Evolutionary conservation across 140 eudicot species (phyloP).

Genomic region (Stevia rebaudiana): DNA sequence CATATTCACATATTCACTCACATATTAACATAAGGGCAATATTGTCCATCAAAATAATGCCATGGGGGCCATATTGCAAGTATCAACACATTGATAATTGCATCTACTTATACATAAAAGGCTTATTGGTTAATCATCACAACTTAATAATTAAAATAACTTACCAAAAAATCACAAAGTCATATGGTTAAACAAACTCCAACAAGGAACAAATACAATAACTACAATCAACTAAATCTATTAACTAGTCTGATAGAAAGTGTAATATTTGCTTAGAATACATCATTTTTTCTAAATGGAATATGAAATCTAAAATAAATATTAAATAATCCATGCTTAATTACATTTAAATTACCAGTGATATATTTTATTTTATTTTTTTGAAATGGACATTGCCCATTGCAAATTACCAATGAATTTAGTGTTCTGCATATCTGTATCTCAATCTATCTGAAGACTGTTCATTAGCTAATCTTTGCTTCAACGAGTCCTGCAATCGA

Average conservation of each 20-base stretch:
- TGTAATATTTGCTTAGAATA: background rate
- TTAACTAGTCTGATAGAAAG: background rate
- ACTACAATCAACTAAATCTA: background rate
- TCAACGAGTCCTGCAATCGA: slow-evolving; percentile 40
- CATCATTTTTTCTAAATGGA: background rate
- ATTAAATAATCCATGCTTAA: background rate
- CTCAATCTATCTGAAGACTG: background rate
- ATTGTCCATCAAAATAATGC: too few relatives aligned
- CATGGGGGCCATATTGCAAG: too few relatives aligned
- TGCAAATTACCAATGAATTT: background rate
- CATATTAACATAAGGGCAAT: too few relatives aligned
- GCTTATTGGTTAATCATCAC: background rate
- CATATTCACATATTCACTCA: too few relatives aligned
- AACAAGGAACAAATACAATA: background rate
- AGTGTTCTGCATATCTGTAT: background rate
- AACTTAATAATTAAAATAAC: background rate
- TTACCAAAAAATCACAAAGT: too few relatives aligned
- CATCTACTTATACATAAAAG: background rate
- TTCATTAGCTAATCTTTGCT: slow-evolving; percentile 27
- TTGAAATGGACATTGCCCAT: too few relatives aligned
- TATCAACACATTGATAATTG: background rate
- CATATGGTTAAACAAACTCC: background rate
- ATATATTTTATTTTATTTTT: too few relatives aligned
- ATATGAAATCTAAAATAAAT: background rate
- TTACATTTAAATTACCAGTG: too few relatives aligned